Evolutionary conservation across 495 filamentous ascomycete species (phyloP), one percentile per base, ranked within the genome.

Genomic region (Durotheca rogersii): DNA sequence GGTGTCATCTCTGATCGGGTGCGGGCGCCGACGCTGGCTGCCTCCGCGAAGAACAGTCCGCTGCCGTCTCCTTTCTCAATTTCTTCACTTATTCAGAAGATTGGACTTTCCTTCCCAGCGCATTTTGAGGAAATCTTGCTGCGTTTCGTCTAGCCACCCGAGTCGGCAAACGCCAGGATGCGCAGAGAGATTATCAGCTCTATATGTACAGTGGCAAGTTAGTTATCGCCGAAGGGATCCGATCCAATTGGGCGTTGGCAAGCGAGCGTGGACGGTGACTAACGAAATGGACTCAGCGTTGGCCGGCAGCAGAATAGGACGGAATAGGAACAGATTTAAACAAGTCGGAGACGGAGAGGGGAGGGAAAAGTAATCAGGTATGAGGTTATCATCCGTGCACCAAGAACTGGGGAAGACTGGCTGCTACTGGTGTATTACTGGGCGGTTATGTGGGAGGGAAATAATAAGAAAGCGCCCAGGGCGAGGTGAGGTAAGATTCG

Each of bases 1-100:
- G 62, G 62, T 41, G 62, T 48, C 62, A 65, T 65, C 11, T 48
- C 62, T 48, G 45, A 50, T 41, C 37, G 25, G 46, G 48, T 29
- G 27, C 32, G 38, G 55, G 44, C 45, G 49, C 49, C 55, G 27
- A 21, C 10, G 12, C 20, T 38, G 55, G 54, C 54, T 46, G 36
- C 42, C 44, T 45, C 37, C 40, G 40, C 38, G 21, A 41, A 50
- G 39, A 36, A 45, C 44, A 58, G 25, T 31, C 43, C 40, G 43
- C 15, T 35, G 14, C 9, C 30, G 55, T 49, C 48, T 58, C 43
- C 49, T 58, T 45, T 41, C 43, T 48, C 44, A 27, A 17, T 53
- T 20, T 47, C 44, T 45, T 49, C 55, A 58, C 38, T 49, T 58
- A 15, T 46, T 44, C 27, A 37, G 35, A 25, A 46, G 29, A 53